A percentile compares a stretch with the other conserved stretches of the same genome.
Evolutionary conservation across 2,329 filamentous ascomycete genomes (phyloP).

Genomic region (Fusarium denticulatum): DNA sequence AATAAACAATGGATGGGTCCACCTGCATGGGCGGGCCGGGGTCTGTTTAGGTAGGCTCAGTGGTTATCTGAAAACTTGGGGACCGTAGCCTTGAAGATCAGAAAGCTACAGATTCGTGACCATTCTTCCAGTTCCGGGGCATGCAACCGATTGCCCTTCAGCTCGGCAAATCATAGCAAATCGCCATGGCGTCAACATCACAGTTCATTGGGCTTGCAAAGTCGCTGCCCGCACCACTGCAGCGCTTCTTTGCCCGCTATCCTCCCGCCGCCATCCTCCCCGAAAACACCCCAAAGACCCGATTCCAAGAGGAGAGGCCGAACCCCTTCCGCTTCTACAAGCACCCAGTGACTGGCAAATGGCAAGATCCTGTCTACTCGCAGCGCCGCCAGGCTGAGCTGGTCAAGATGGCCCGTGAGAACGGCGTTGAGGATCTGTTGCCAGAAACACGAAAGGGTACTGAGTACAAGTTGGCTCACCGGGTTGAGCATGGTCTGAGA

Average conservation of each 20-base stretch:
- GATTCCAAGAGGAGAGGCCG: constrained; percentile 65
- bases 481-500: constrained; percentile 81
- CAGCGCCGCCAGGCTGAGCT: constrained; percentile 90
- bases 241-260: constrained; percentile 89
- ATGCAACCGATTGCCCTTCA: constrained; percentile 34
- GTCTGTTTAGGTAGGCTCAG: neutral
- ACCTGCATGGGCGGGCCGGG: neutral
- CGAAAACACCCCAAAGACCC: constrained; percentile 55
- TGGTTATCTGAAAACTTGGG: constrained; percentile 31
- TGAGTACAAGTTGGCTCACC: constrained; percentile 73
- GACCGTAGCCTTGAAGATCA: constrained; percentile 35
- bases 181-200: constrained; percentile 51
- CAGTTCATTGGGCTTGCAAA: constrained; percentile 69
- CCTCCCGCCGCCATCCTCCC: constrained; percentile 74
- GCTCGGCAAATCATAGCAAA: constrained; percentile 22
- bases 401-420: constrained; percentile 81
- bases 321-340: constrained; percentile 87
- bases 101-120: constrained; percentile 17
- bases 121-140: neutral
- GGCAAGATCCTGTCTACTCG: constrained; percentile 85
- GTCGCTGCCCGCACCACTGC: constrained; percentile 79
- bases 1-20: neutral
- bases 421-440: constrained; percentile 83
- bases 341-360: constrained; percentile 81
- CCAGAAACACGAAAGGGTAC: constrained; percentile 81